Evolutionary conservation across 2,329 filamentous ascomycete species (phyloP), one percentile per base, ranked within the genome.

Genomic region (Penicillium occitanis): DNA sequence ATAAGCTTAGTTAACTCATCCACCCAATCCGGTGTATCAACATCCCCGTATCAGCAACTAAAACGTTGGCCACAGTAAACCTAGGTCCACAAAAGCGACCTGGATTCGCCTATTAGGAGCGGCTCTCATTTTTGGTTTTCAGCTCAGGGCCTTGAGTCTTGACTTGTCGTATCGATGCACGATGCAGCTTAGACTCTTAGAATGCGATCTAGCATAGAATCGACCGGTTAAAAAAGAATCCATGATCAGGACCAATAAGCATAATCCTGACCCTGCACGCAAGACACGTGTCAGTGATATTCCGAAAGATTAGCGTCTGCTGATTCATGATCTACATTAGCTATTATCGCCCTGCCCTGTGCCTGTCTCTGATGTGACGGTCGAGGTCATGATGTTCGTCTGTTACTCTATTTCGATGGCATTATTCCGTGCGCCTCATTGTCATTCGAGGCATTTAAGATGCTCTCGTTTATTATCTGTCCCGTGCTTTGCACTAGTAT

Each of bases 241-340:
- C 30, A 37, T 42, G 10, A 59, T 40, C 33, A 59, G 55, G 55
- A 59, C 35, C 55, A 59, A 59, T 35, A 59, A 59, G 55, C 55
- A 33, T 40, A 14, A 40, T 1, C 30, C 3, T 28, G n/a, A 10
- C 19, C n/a, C 30, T 58, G 30, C 46, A 37, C 19, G 33, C 19
- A 59, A 22, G 22, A 40, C 55, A 59, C 55, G 55, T 59, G 55
- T 59, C 17, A 33, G 28, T 55, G 4, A 17, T n/a, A 33, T 33
- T 17, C 28, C 50, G 28, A 28, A 55, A 55, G 17, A 35, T 28
- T 8, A 35, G 48, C 30, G 48, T 19, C 8, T n/a, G 28, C 14
- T 33, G 50, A 19, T 33, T 53, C 50, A 30, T 35, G 50, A 35
- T 55, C 50, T 19, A n/a, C 50, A 55, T 19, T 17, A 55, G 28